Base-by-base conservation (phyloP, 2,329 filamentous ascomycete genomes). In the Pseudogymnoascus sp. region DNA sequence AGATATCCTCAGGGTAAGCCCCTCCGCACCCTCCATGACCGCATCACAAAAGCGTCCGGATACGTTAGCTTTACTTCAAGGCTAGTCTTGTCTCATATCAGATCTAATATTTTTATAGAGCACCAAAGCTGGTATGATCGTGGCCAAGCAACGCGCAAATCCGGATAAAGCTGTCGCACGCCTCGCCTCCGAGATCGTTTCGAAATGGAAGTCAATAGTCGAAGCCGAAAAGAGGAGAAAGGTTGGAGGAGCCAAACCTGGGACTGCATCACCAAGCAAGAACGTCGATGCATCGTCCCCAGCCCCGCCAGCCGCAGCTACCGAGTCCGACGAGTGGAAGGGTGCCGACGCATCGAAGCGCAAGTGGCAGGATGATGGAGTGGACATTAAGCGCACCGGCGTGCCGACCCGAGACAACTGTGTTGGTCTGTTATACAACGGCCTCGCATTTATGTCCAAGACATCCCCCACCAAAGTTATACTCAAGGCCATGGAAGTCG, bases 381-480 rank as follows among this genome's bases (percentile, higher is more conserved):
- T 96, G 60, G 86, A 92, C 68, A 83, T 84, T 68, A 84, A 87
- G 66, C 83, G 91, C 59, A 97, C 91, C 14, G 85, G 85, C 57
- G 86, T 88, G 63, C 77, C 80, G 62, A 82, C 83, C 18, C 88
- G 94, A 62, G 90, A 97, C 77, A 88, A 85, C 70, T 96, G 90
- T 73, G 86, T 97, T 64, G 91, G 91, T 58, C 82, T 99, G 43
- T 83, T 99, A 74, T 99, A 97, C 78, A 94, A 99, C 69, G 94
- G 92, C 14, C 81, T 99, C 16, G 82, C 83, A 6, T 87, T 78
- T 71, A 81, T 82, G 65, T 91, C 88, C 54, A 82, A 85, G 62
- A 88, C 89, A 73, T 84, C 89, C 28, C 72, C 90, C 25, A 85
- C 86, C 60, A 79, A 83, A 18, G 83, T 97, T 43, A 78, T 97